Conservation (phyloP, 2,329 filamentous ascomycete genomes). For the Trichophyton simii region DNA sequence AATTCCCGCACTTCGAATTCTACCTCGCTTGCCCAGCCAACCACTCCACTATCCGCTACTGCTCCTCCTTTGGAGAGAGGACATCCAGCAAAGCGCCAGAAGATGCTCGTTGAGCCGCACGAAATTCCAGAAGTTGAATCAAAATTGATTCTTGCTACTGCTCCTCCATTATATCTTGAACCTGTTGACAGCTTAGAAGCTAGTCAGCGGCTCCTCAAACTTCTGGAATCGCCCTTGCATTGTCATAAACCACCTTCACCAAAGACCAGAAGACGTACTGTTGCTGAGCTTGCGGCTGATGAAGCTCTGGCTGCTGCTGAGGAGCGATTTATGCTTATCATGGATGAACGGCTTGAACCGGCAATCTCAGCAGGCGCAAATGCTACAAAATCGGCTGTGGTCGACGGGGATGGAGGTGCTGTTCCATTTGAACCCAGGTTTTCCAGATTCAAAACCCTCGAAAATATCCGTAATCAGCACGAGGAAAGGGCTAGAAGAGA, state of each 20-base stretch:
- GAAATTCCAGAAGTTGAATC: constrained; percentile 66
- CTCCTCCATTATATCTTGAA: constrained; percentile 63
- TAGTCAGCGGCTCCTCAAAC: constrained; percentile 57
- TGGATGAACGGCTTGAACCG: constrained; percentile 68
- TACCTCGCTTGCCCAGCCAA: constrained; percentile 45
- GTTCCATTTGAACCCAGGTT: constrained; percentile 75
- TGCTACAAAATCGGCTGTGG: constrained; percentile 50
- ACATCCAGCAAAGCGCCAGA: constrained; percentile 52
- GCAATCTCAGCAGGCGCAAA: constrained; percentile 45
- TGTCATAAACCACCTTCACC: constrained; percentile 63
- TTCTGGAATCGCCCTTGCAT: constrained; percentile 65
- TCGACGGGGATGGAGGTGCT: constrained; percentile 58
- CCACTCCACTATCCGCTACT: constrained; percentile 48
- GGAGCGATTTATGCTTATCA: constrained; percentile 82
- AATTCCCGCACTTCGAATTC: constrained; percentile 31
- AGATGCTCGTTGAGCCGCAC: constrained; percentile 64
- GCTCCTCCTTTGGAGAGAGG: constrained; percentile 24
- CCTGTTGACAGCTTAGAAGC: constrained; percentile 58
- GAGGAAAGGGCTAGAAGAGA: constrained; percentile 51
- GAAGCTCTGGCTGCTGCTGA: constrained; percentile 81
- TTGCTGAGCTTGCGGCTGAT: constrained; percentile 88
- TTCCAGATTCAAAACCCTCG: constrained; percentile 81
- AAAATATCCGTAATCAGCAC: constrained; percentile 66
- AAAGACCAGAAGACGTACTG: constrained; percentile 82
- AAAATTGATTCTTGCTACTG: constrained; percentile 59